phyloP scores from a whole-genome alignment of 2,329 filamentous ascomycete species.

The Colletotrichum sp. region DNA sequence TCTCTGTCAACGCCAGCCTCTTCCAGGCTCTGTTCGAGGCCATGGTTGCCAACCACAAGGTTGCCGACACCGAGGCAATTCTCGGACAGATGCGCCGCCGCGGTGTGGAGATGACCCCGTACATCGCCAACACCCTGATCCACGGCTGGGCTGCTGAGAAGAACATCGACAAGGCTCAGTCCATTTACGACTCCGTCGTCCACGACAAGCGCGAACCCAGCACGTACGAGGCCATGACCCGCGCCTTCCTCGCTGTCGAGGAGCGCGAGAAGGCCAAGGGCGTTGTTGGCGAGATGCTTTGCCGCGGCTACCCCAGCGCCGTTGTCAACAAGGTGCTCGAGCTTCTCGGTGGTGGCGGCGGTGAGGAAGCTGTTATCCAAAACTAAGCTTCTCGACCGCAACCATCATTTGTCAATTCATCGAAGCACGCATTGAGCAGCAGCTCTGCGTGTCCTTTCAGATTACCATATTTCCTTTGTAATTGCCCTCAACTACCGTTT shows the following conservation, averaged over 20 bases:
- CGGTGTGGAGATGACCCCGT: conserved; percentile 86
- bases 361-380: conserved; percentile 40
- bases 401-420: conserved; percentile 17
- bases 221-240: conserved; percentile 98
- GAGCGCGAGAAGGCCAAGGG: conserved; percentile 76
- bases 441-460: conserved; percentile 3
- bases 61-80: conserved; percentile 75
- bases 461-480: conserved; percentile 25
- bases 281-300: conserved; percentile 89
- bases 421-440: conserved; percentile 4
- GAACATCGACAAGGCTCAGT: conserved; percentile 78
- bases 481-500: conserved; percentile 25
- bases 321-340: conserved; percentile 95
- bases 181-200: conserved; percentile 80
- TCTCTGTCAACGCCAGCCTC: conserved; percentile 80
- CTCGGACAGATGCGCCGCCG: conserved; percentile 77
- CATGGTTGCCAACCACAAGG: conserved; percentile 93
- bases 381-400: conserved; percentile 8
- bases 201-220: conserved; percentile 87
- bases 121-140: conserved; percentile 98
- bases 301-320: conserved; percentile 86
- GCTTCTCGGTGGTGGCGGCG: conserved; percentile 70
- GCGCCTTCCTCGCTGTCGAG: conserved; percentile 86
- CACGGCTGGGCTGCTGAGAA: conserved; percentile 92
- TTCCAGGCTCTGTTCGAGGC: conserved; percentile 98